Conservation (phyloP, 306 rosid species). For the Vigna nakashimae region DNA sequence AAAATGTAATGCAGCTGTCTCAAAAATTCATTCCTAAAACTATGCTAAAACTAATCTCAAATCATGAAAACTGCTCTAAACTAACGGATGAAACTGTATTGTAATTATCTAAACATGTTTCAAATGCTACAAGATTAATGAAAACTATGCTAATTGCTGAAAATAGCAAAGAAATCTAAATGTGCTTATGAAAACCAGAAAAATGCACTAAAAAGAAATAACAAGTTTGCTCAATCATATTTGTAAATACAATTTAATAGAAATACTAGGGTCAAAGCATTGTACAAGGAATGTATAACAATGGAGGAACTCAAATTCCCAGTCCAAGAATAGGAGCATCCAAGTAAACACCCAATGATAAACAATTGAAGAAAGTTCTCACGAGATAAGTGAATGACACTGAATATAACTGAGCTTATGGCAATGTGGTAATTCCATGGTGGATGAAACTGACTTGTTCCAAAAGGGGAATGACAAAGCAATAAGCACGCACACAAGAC, state of each 20-base stretch:
- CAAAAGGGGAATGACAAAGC: constrained; percentile 71
- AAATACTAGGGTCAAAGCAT: constrained; percentile 65
- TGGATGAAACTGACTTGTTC: constrained; percentile 74
- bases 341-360: constrained; percentile 80
- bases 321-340: constrained; percentile 79
- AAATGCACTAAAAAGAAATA: too few relatives aligned
- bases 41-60: too few relatives aligned
- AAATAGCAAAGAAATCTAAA: too few relatives aligned
- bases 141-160: too few relatives aligned
- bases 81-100: too few relatives aligned
- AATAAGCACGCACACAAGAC: constrained; percentile 66
- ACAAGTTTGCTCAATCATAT: constrained; percentile 13
- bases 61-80: too few relatives aligned
- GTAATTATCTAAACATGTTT: too few relatives aligned
- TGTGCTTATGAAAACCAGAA: too few relatives aligned
- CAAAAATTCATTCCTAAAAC: too few relatives aligned
- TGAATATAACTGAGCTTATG: constrained; percentile 71
- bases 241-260: constrained; percentile 38
- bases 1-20: too few relatives aligned
- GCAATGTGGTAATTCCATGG: constrained; percentile 73
- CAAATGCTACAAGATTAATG: too few relatives aligned
- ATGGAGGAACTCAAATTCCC: constrained; percentile 69
- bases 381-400: constrained; percentile 78
- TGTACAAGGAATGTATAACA: constrained; percentile 77
- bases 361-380: constrained; percentile 72